Base-by-base conservation (phyloP, 2,329 filamentous ascomycete genomes). In the Ophiostoma novo-ulmi region DNA sequence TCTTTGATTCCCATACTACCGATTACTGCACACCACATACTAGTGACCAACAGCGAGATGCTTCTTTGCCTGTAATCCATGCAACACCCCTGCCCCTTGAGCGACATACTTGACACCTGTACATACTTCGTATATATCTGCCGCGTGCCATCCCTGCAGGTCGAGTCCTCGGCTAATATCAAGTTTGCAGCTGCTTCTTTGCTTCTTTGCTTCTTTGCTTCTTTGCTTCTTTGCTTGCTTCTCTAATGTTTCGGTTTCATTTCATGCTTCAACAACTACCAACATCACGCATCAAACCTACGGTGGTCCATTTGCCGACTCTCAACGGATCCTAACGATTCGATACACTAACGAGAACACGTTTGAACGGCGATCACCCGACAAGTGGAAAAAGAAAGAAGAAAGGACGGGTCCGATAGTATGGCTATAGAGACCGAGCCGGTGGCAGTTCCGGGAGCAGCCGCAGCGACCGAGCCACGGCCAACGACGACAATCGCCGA, bases 401-500 rank as follows among this genome's bases (percentile, higher is more conserved):
- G 44, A 48, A 48, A n/a, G 17, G 4, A 44, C 14, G 11, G n/a
- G 17, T n/a, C 17, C 44, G 17, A 20, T 20, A 35, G 1, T 26
- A 35, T 63, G 58, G 26, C 58, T 63, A 3, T 63, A 26, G 58
- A 63, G 58, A 63, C 58, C 58, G 58, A 35, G 26, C 26, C 58
- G 14, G 58, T 35, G 58, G 26, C 26, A 26, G 10, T 36, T 13
- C 13, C 22, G 26, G 58, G 26, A 31, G 26, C 58, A 35, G 13
- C 58, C 26, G 26, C 22, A 31, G 5, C 11, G 26, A 31, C 58
- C 58, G 58, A 26, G 3, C 5, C 58, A 14, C 26, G 8, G 1
- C 52, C 22, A 31, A 35, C 58, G n/a, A 63, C 26, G 11, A 22
- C 63, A 1, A 17, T 20, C 36, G 63, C 11, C 20, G 36, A 65